These are phyloP conservation scores for Nasturtium officinale DNA, from an alignment of 345 rosid genomes.

Conservation along the genomic window DNA sequence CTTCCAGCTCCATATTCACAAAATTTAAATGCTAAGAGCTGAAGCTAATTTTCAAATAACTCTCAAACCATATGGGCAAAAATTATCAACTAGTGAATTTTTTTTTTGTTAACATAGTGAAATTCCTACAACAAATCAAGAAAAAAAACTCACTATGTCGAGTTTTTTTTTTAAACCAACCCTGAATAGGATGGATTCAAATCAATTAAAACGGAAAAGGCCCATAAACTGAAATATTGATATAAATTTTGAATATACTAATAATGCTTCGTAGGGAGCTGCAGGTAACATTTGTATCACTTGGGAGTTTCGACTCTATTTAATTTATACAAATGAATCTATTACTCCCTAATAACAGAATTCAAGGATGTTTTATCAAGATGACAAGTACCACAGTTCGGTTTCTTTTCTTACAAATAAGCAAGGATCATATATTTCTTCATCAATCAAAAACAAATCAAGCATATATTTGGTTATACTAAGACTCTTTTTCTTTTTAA, in stretches of 20 bases:
- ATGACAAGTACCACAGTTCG: not conserved
- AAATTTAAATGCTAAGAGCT: no score
- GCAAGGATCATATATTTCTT: not conserved
- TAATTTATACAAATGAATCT: not conserved
- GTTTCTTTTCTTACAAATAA: constrained; percentile 11
- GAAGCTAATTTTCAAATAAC: no score
- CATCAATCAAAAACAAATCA: constrained; percentile 12
- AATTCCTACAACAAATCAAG: not conserved
- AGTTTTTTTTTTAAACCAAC: not conserved
- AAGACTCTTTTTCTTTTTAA: not conserved
- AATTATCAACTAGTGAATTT: no score
- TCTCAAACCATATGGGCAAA: no score
- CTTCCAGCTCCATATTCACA: no score
- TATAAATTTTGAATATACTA: no score
- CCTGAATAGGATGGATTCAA: not conserved
- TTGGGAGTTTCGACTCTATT: not conserved
- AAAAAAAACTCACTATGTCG: not conserved
- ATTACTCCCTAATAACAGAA: not conserved
- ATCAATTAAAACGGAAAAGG: no score
- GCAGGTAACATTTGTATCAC: not conserved
- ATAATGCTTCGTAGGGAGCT: no score
- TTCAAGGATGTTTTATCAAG: not conserved
- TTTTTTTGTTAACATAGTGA: no score
- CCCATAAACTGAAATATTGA: not conserved
- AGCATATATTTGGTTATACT: not conserved